Base-by-base conservation (phyloP, 768 basidiomycete genomes). In the Russula ochroleuca region DNA sequence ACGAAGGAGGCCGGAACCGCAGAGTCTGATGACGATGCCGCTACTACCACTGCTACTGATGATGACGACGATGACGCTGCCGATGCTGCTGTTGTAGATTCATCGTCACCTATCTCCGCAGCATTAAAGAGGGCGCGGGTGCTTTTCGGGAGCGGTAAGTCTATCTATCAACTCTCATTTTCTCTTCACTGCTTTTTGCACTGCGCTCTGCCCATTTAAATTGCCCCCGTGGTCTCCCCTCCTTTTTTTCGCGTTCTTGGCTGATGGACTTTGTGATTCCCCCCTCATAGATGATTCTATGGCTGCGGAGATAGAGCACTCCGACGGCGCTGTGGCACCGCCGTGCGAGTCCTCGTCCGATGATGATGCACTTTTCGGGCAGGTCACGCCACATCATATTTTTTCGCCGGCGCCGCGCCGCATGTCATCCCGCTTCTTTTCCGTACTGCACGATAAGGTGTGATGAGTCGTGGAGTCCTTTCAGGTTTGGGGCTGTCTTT, bases 371-470 rank as follows among this genome's bases (percentile, higher is more conserved):
- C 78, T 79, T 65, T 63, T 83, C 31, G 86, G 86, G 0, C 85
- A 87, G 71, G 84, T 88, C 19, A 88, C 85, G 0, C 86, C 87
- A n/a, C 81, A 81, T 64, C 84, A 85, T 68, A 72, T 89, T 37
- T 81, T 83, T 43, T 90, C 87, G 9, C 86, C 87, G 7, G 79
- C 77, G 23, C 73, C 81, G 47, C 82, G 78, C 40, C 79, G 80
- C 45, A 67, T 72, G 48, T 48, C 63, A 48, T 64, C 57, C 21
- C 63, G 58, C 57, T 64, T 64, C 52, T 64, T 59, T 19, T 17
- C 47, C 38, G 6, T 35, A 55, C 28, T 28, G 28, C 21, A 57
- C 11, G 48, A 54, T 25, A 61, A 45, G 37, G 23, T 28, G 8
- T 64, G 40, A 64, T 50, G 40, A 64, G 52, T 5, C 7, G 48